A percentile compares a stretch with the other conserved stretches of the same genome.
Conservation (phyloP, 768 basidiomycete genomes). For the Cystobasidium onofrii region DNA sequence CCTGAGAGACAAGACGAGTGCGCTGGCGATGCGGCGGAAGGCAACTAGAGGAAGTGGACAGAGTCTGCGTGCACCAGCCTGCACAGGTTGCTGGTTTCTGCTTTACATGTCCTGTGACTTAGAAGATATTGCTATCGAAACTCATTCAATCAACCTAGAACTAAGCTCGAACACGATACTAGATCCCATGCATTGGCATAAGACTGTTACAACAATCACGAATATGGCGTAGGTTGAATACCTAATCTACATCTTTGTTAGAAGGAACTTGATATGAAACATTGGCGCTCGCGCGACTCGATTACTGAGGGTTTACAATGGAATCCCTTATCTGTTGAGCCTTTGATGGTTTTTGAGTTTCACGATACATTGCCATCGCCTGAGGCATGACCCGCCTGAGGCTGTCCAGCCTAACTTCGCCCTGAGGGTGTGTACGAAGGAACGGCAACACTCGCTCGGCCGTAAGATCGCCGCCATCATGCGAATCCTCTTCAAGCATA, state of each 20-base stretch:
- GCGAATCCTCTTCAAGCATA: slow-evolving; percentile 48
- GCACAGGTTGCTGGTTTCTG: no score
- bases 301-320: background rate
- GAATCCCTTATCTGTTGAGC: slow-evolving; percentile 14
- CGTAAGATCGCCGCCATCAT: slow-evolving; percentile 40
- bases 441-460: slow-evolving; percentile 46
- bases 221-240: no score
- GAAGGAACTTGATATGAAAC: no score
- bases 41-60: background rate
- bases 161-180: no score
- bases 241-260: no score
- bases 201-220: no score
- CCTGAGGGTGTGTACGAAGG: slow-evolving; percentile 49
- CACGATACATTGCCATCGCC: slow-evolving; percentile 40
- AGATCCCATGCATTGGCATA: no score
- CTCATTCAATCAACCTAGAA: no score
- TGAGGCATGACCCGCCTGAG: slow-evolving; percentile 37
- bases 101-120: no score
- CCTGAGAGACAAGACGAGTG: background rate
- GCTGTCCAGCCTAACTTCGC: slow-evolving; percentile 44
- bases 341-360: slow-evolving; percentile 16
- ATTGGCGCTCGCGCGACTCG: no score
- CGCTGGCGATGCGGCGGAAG: background rate
- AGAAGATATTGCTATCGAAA: no score
- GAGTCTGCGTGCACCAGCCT: no score